Evolutionary conservation across 495 filamentous ascomycete genomes (phyloP).

Genomic region (Glarea lozoyensis): DNA sequence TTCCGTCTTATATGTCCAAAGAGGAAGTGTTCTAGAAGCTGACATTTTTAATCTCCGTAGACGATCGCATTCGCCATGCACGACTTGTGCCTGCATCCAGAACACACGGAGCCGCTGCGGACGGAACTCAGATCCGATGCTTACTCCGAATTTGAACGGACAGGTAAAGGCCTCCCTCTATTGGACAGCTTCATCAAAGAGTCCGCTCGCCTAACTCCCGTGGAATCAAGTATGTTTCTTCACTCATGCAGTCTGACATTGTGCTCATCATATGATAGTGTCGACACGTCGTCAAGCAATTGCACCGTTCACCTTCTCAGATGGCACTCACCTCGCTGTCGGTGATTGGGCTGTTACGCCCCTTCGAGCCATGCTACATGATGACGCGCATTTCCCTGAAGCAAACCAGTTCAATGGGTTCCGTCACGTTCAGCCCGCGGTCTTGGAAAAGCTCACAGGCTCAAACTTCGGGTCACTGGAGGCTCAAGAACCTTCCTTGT

Average conservation of each 20-base stretch:
- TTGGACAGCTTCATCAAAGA: constrained; percentile 32
- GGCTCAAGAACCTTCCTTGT: constrained; percentile 14
- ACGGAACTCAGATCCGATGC: not conserved
- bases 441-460: not conserved
- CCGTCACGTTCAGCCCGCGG: constrained; percentile 6
- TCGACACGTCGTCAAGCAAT: constrained; percentile 20
- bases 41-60: constrained; percentile 20
- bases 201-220: constrained; percentile 24
- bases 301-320: constrained; percentile 18
- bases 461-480: constrained; percentile 3
- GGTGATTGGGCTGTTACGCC: constrained; percentile 25
- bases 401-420: constrained; percentile 20
- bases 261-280: constrained; percentile 7
- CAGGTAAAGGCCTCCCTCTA: constrained; percentile 13
- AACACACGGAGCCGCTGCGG: constrained; percentile 22
- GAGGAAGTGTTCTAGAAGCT: constrained; percentile 23
- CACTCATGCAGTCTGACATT: not conserved
- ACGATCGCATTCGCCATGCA: constrained; percentile 23
- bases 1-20: not conserved
- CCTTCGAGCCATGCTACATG: constrained; percentile 11
- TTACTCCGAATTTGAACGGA: constrained; percentile 8
- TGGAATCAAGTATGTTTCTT: constrained; percentile 13
- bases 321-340: constrained; percentile 20
- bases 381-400: constrained; percentile 12
- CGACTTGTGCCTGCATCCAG: constrained; percentile 25